Evolutionary conservation across 495 filamentous ascomycete genomes (phyloP), one percentile per base, ranked within the genome.

Genomic region (Aspergillus taichungensis): DNA sequence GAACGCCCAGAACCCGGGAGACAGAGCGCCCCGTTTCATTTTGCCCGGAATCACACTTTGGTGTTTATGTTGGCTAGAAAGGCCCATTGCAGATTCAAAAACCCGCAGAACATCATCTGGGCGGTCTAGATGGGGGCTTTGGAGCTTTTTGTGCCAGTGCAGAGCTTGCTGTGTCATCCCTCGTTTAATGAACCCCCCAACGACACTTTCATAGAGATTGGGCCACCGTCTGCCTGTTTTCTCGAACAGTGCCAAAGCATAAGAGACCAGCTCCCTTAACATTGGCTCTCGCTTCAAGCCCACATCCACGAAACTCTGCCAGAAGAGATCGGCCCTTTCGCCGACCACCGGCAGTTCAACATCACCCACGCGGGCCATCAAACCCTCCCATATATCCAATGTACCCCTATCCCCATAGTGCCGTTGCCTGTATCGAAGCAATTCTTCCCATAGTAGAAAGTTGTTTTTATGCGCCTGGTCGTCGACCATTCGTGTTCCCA

Each of bases 371-470:
- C 72, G 66, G 8, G 60, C 50, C 14, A 71, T 70, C 46, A 89
- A 62, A 3, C 73, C 78, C 41, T 72, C 60, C 78, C 82, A 92
- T 32, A 88, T 81, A 32, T 68, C 66, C 11, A 66, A 30, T 3
- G 80, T 74, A 0, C 85, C 85, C 12, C 63, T 48, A 18, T 71
- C 54, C 2, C 83, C 83, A 60, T 85, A 69, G 35, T 73, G 64
- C 9, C 82, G 74, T 49, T 76, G 70, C 31, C 78, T 69, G 51
- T 77, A 82, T 30, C 74, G 68, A 13, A 89, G 63, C 18, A 87
- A 63, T 46, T 79, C 75, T 11, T 74, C 66, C 85, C 85, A 89
- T 8, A 87, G 64, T 10, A 64, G 56, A 43, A 80, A 70, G 53
- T 89, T 74, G 13, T 66, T 49, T 28, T 47, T 52, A 40, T 75